Base-by-base conservation (phyloP, 345 rosid genomes). In the Eucalyptus viminalis region DNA sequence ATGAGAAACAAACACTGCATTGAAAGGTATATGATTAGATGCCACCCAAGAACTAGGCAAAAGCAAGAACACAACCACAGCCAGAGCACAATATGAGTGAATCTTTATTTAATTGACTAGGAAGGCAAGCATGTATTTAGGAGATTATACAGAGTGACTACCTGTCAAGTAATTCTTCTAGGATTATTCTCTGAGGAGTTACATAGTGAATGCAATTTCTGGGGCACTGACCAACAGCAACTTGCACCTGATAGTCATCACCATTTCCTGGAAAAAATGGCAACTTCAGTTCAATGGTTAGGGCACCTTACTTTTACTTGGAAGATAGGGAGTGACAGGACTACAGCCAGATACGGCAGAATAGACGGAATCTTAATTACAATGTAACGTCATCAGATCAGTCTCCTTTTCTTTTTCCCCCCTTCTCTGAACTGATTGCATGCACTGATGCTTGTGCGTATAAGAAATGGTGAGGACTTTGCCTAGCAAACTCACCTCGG, bases 171-270 rank as follows among this genome's bases (percentile, higher is more conserved):
- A 96, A 92, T 93, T 97, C 99, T 91, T 94, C 96, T 6, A 97
- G 93, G 90, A 97, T 93, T 89, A 95, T 92, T 90, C 97, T 94
- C 88, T 97, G 99, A 9, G 97, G 97, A 88, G 99, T 97, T 50
- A 96, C 97, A 67, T 94, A 97, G 91, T 94, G 96, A 91, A 97
- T 96, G 90, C 99, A 97, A 86, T 90, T 97, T 92, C 97, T 95
- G 0, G 99, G 99, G 88, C 99, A 96, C 89, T 96, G 99, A 88
- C 95, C 95, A 25, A 94, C 98, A 56, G 99, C 97, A 89, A 93
- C 89, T 90, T 96, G 99, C 90, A 97, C 94, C 49, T 90, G 93
- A 93, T 93, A 94, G 90, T 97, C 98, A 90, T 95, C 97, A 27
- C 93, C 93, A 81, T 91, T 93, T 49, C 97, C 99, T 97, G 91